phyloP scores from a whole-genome alignment of 345 rosid species.

The Draba incana region DNA sequence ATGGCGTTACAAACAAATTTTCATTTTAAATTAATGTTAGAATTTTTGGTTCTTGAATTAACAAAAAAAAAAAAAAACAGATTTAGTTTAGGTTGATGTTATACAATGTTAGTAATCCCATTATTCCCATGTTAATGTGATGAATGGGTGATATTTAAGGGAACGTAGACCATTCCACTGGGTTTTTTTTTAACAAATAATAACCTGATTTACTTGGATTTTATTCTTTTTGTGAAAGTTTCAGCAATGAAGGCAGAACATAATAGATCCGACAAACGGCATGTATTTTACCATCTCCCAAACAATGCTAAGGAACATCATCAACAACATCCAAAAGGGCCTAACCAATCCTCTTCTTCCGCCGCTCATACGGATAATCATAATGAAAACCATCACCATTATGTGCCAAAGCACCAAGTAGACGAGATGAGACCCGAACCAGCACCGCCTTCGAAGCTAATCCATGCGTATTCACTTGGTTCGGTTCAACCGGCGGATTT shows the following conservation, averaged over 20 bases:
- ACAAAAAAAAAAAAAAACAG: too few relatives aligned
- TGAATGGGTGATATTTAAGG: too few relatives aligned
- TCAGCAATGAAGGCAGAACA: slow-evolving; percentile 43
- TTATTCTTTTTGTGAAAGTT: slow-evolving; percentile 6
- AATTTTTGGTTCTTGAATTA: too few relatives aligned
- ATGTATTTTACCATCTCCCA: slow-evolving; percentile 86
- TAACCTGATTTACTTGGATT: not conserved
- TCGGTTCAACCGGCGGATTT: slow-evolving; percentile 79
- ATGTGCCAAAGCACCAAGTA: slow-evolving; percentile 58
- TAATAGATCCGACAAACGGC: slow-evolving; percentile 46
- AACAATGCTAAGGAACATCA: slow-evolving; percentile 57
- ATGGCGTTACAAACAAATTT: not conserved
- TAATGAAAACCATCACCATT: slow-evolving; percentile 53
- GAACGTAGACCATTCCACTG: too few relatives aligned
- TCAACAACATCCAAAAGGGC: slow-evolving; percentile 51
- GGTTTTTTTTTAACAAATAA: too few relatives aligned
- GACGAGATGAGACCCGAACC: slow-evolving; percentile 72
- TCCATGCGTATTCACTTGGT: slow-evolving; percentile 66
- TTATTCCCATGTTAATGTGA: too few relatives aligned
- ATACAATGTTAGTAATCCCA: too few relatives aligned
- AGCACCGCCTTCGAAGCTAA: slow-evolving; percentile 64
- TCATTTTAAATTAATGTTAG: not conserved
- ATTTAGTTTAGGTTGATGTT: too few relatives aligned
- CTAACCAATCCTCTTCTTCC: slow-evolving; percentile 47
- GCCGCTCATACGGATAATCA: slow-evolving; percentile 23